A percentile compares a stretch with the other conserved stretches of the same genome.
These are phyloP conservation scores for Pelargonium cotyledonis DNA, from an alignment of 441 rosid species.

Conservation along the genomic window DNA sequence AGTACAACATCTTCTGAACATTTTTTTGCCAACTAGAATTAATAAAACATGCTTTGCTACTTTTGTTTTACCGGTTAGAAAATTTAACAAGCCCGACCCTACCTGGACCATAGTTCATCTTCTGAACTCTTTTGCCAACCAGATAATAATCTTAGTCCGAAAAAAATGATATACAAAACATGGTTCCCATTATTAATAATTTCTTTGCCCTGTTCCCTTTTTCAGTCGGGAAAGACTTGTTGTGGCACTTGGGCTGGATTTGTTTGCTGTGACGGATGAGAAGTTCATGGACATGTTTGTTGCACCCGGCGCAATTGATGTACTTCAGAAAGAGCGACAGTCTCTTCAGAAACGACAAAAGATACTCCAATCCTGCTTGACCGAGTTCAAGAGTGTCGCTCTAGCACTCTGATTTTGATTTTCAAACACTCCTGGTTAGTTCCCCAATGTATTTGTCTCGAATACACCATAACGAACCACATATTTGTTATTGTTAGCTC, in stretches of 20 bases:
- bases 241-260: conserved; percentile 67
- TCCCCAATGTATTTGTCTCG: neutral
- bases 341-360: conserved; percentile 77
- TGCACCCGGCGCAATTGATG: conserved; percentile 84
- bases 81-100: neutral
- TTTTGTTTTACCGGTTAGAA: no score
- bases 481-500: neutral
- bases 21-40: no score
- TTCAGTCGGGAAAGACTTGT: conserved; percentile 66
- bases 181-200: neutral
- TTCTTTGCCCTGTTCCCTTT: conserved; percentile 10
- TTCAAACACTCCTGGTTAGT: neutral
- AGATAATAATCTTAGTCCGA: no score
- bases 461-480: neutral
- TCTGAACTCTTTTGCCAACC: no score
- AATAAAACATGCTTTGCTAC: no score
- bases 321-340: conserved; percentile 55
- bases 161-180: no score
- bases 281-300: conserved; percentile 93
- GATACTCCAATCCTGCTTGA: conserved; percentile 77
- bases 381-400: conserved; percentile 71
- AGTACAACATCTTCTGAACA: no score
- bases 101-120: neutral
- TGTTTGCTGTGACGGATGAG: conserved; percentile 80
- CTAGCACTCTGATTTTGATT: conserved; percentile 47